Evolutionary conservation across 2,329 filamentous ascomycete genomes (phyloP).

Genomic region (Penicillium sp.): DNA sequence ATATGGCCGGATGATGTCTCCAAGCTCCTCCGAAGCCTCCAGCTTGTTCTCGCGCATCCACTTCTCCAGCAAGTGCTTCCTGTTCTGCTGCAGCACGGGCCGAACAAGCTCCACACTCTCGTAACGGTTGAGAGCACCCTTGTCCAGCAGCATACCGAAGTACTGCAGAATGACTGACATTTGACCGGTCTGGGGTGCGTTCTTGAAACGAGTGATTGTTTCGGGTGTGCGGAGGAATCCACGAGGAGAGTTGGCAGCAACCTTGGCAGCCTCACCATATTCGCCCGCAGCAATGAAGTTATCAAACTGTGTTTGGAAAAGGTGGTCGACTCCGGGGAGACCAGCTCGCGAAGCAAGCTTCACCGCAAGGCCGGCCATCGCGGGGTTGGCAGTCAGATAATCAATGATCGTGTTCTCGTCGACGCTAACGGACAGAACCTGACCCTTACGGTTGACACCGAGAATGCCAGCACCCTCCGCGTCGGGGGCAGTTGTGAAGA

Average conservation of each 20-base stretch:
- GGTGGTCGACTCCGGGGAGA: conserved; percentile 86
- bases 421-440: conserved; percentile 90
- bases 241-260: conserved; percentile 92
- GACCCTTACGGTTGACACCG: conserved; percentile 95
- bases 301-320: conserved; percentile 92
- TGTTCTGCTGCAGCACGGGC: conserved; percentile 87
- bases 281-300: conserved; percentile 76
- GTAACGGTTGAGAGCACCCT: conserved; percentile 86
- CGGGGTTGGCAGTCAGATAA: conserved; percentile 94
- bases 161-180: conserved; percentile 96
- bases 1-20: conserved; percentile 87
- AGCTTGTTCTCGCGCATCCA: conserved; percentile 97
- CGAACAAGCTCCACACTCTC: conserved; percentile 92
- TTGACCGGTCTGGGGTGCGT: conserved; percentile 67
- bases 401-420: conserved; percentile 89
- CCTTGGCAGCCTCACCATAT: conserved; percentile 87
- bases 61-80: conserved; percentile 95
- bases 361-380: conserved; percentile 88
- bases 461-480: conserved; percentile 82
- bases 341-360: conserved; percentile 94
- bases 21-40: conserved; percentile 92
- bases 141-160: conserved; percentile 95
- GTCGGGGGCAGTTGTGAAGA: conserved; percentile 90
- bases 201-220: conserved; percentile 96
- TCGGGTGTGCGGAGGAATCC: conserved; percentile 92